Percentiles rank a stretch among this genome's conserved stretches.
phyloP scores from a whole-genome alignment of 495 filamentous ascomycete species.

The Hypomontagnella monticulosa region DNA sequence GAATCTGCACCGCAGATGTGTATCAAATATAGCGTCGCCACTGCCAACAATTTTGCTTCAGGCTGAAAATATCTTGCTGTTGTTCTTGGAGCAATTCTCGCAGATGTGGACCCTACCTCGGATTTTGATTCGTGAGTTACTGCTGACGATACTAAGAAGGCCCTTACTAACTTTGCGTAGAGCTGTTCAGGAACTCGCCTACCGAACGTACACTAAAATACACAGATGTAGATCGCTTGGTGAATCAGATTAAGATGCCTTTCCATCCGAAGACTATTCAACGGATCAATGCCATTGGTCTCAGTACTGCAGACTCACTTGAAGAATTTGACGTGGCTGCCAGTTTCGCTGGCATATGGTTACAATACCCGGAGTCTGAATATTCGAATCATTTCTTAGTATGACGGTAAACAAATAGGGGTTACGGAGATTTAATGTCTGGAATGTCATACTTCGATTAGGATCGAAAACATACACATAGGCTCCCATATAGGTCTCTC shows the following conservation, averaged over 20 bases:
- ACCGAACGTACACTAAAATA: conserved; percentile 18
- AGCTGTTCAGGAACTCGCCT: conserved; percentile 21
- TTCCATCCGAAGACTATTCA: conserved; percentile 33
- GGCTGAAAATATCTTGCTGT: conserved; percentile 23
- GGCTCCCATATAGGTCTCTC: too few relatives aligned
- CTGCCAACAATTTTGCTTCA: conserved; percentile 4
- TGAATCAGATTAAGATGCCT: conserved; percentile 30
- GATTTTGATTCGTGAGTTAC: conserved; percentile 31
- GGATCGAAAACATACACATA: too few relatives aligned
- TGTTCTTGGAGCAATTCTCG: conserved; percentile 41
- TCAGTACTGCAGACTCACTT: not conserved
- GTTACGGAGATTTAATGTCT: too few relatives aligned
- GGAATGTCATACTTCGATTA: too few relatives aligned
- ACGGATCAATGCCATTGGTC: not conserved
- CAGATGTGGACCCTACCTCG: conserved; percentile 35
- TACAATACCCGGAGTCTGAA: too few relatives aligned
- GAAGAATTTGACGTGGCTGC: not conserved
- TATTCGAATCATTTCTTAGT: too few relatives aligned
- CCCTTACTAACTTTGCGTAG: conserved; percentile 17
- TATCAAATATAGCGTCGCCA: conserved; percentile 1
- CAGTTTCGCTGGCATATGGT: not conserved
- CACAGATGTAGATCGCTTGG: conserved; percentile 21
- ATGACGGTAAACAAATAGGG: too few relatives aligned
- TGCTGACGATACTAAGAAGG: not conserved
- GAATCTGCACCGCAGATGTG: conserved; percentile 30